Evolutionary conservation across 371 early-diverging fungal species (phyloP).

Genomic region (Apophysomyces elegans): DNA sequence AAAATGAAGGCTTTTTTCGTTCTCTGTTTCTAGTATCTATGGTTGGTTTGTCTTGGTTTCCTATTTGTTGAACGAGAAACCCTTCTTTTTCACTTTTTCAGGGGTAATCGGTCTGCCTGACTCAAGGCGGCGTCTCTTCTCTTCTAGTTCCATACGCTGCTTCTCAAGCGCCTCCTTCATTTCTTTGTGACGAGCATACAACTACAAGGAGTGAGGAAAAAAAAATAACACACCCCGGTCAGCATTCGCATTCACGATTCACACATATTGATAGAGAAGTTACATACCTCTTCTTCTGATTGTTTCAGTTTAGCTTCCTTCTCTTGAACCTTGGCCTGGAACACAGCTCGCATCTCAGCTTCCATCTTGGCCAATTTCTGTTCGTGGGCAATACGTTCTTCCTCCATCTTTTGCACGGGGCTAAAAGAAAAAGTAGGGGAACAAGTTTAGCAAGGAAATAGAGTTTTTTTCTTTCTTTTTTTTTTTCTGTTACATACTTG

Average conservation of each 20-base stretch:
- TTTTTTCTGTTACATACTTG: conserved; percentile 48
- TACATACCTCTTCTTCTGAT: conserved; percentile 87
- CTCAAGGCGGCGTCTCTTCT: conserved; percentile 88
- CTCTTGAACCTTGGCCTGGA: conserved; percentile 97
- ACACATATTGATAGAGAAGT: not conserved
- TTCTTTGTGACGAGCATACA: conserved; percentile 93
- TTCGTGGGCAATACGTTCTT: conserved; percentile 90
- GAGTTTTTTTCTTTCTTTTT: not conserved
- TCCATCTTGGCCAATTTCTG: conserved; percentile 96
- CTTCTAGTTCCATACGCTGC: conserved; percentile 90
- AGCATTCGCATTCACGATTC: not conserved
- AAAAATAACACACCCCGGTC: not conserved
- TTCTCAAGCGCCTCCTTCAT: conserved; percentile 96
- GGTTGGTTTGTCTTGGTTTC: not conserved
- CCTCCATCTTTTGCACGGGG: conserved; percentile 91
- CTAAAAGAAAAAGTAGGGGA: conserved; percentile 26
- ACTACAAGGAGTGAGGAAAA: conserved; percentile 31
- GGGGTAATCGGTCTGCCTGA: conserved; percentile 84
- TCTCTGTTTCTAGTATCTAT: too few relatives aligned
- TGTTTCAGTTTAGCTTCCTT: conserved; percentile 96
- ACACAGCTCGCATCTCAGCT: conserved; percentile 95
- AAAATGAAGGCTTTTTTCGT: too few relatives aligned
- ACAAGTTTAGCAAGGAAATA: not conserved
- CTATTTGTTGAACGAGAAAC: conserved; percentile 69
- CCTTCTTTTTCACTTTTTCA: conserved; percentile 76